Evolutionary conservation across 2,329 filamentous ascomycete species (phyloP), one percentile per base, ranked within the genome.

Genomic region (Allantophomopsis lycopodina): DNA sequence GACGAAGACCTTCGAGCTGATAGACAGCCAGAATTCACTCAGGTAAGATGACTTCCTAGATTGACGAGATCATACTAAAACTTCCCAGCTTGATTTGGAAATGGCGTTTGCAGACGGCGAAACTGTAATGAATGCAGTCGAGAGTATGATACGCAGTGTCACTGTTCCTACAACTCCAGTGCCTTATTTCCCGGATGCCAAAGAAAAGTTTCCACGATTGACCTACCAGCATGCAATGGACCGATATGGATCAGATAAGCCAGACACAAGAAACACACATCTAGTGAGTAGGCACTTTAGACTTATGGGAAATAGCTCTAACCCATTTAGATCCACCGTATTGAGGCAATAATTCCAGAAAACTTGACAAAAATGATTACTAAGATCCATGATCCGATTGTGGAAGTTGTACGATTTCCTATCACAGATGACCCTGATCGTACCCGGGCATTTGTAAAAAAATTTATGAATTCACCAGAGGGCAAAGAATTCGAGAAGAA

Each of bases 11-110:
- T 91, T 30, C 73, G 91, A 15, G 84, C 89, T 1, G 93, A 98
- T 57, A 71, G 91, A 32, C 91, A 98, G 55, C 93, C 91, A 0
- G 91, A 98, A 55, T 98, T 98, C 54, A 95, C 91, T 1, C 87
- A 94, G 66, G 81, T 83, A 59, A 44, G 30, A 14, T 31, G 30
- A 23, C 8, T 31, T 16, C 8, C 18, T 14, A 18, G 5, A 32
- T 3, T 28, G 15, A 17, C 15, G n/a, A n/a, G 4, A 32, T 2
- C 16, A 30, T 23, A 36, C 42, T 50, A 38, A 49, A 21, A 15
- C 28, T 13, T 16, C 39, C 12, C 50, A 91, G 77, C 71, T 95
- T 38, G 91, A 98, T 71, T 60, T 98, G 50, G 91, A 98, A 57
- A 91, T 94, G 81, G 76, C 83, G 0, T 98, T 94, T 61, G 78